phyloP scores from a whole-genome alignment of 441 rosid species.

The Brassica hybrid region DNA sequence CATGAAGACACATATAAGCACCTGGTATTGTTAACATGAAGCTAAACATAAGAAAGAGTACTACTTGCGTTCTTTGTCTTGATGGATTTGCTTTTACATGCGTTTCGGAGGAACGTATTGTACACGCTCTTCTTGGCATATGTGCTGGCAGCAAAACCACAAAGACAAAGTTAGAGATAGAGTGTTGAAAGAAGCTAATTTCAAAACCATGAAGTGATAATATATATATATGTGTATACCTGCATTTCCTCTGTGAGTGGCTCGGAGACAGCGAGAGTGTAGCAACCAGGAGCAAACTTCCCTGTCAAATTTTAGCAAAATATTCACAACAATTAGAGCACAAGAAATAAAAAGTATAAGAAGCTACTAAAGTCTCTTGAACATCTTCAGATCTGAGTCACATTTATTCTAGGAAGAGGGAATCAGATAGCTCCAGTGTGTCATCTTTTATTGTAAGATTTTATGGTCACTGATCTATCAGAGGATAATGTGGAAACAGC shows the following conservation, averaged over 20 bases:
- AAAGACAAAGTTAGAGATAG: neutral
- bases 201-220: neutral
- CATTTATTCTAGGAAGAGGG: neutral
- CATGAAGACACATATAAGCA: neutral
- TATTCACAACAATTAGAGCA: neutral
- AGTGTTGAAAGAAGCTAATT: no score
- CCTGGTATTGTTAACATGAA: neutral
- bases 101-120: constrained; percentile 33
- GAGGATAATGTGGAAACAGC: neutral
- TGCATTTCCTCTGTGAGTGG: constrained; percentile 87
- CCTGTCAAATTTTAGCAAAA: constrained; percentile 48
- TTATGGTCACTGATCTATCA: neutral
- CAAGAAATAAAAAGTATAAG: neutral
- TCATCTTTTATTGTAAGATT: neutral
- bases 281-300: constrained; percentile 90
- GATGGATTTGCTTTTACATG: constrained; percentile 11
- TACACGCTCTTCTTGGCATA: constrained; percentile 41
- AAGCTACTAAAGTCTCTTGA: neutral
- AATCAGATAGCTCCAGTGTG: neutral
- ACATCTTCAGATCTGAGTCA: neutral
- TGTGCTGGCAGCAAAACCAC: constrained; percentile 18
- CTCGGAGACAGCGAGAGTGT: constrained; percentile 95
- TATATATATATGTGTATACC: constrained; percentile 44
- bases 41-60: neutral
- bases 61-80: constrained; percentile 1